Base-by-base conservation (phyloP, 495 filamentous ascomycete genomes). In the Bathelium albidoporum region DNA sequence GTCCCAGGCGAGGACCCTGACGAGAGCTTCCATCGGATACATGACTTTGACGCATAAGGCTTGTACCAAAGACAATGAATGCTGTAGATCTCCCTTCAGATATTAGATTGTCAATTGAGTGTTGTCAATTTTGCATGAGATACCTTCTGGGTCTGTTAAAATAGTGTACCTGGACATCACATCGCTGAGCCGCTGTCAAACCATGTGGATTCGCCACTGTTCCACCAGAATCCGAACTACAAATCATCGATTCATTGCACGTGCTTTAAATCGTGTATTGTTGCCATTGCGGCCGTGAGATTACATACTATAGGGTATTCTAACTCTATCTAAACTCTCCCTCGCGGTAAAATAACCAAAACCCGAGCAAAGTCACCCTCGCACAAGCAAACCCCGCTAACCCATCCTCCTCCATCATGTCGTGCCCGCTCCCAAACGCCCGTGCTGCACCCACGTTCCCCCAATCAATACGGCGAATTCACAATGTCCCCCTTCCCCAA, bases 381-480 rank as follows among this genome's bases (percentile, higher is more conserved):
- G 34, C 34, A 39, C 14, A 39, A 39, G n/a, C n/a, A n/a, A n/a
- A n/a, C n/a, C n/a, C n/a, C n/a, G n/a, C n/a, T n/a, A n/a, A n/a
- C n/a, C n/a, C n/a, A n/a, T n/a, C n/a, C n/a, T n/a, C n/a, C n/a
- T n/a, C n/a, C n/a, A 39, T 5, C 34, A 5, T 39, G 5, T 39
- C 34, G 14, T 39, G 14, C 34, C 34, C 5, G 34, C 34, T 5
- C 34, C 34, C 5, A 31, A 9, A 10, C 58, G 7, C 58, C 58
- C 11, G 58, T 28, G 58, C 24, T n/a, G 10, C 20, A n/a, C n/a
- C n/a, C n/a, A n/a, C n/a, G n/a, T n/a, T n/a, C n/a, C n/a, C n/a
- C n/a, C n/a, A n/a, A n/a, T 74, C 77, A 96, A 64, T 89, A 96
- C 34, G 90, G 89, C 64, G 88, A 90, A 70, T 95, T 87, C 10